Percentiles rank a stretch among this genome's conserved stretches.
phyloP scores from a whole-genome alignment of 2,329 filamentous ascomycete genomes.

The Cercospora nicotianae region DNA sequence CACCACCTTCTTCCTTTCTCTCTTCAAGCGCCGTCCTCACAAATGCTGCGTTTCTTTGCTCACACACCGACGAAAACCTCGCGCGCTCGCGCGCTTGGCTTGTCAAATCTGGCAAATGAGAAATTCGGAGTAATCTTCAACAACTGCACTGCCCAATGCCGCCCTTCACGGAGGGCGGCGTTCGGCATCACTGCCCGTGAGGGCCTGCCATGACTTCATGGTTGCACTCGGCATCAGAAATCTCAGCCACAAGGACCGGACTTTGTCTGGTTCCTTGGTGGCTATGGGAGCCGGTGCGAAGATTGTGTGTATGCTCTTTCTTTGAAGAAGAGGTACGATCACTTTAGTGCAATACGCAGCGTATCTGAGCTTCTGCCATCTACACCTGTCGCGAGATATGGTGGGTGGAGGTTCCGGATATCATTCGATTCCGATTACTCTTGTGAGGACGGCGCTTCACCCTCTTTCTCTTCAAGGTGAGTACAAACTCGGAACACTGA shows the following conservation, averaged over 20 bases:
- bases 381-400: constrained; percentile 27
- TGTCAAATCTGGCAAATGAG: constrained; percentile 97
- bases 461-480: constrained; percentile 50
- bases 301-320: constrained; percentile 67
- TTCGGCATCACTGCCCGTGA: constrained; percentile 68
- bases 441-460: constrained; percentile 75
- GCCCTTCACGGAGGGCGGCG: constrained; percentile 25
- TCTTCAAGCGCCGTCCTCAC: constrained; percentile 74
- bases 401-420: constrained; percentile 52
- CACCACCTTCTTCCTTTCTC: constrained; percentile 28
- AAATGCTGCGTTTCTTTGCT: constrained; percentile 97
- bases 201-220: constrained; percentile 80
- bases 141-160: constrained; percentile 21
- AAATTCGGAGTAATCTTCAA: constrained; percentile 99
- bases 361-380: constrained; percentile 51
- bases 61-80: constrained; percentile 60
- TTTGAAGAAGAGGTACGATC: constrained; percentile 8
- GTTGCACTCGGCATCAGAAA: constrained; percentile 94
- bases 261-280: constrained; percentile 18
- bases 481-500: constrained; percentile 37
- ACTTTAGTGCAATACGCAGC: constrained; percentile 97
- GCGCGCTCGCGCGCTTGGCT: constrained; percentile 20
- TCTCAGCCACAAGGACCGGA: constrained; percentile 56
- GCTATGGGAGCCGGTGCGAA: constrained; percentile 94
- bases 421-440: constrained; percentile 94